Conservation (phyloP, 163 green algal species). For the Scenedesmus sp. region DNA sequence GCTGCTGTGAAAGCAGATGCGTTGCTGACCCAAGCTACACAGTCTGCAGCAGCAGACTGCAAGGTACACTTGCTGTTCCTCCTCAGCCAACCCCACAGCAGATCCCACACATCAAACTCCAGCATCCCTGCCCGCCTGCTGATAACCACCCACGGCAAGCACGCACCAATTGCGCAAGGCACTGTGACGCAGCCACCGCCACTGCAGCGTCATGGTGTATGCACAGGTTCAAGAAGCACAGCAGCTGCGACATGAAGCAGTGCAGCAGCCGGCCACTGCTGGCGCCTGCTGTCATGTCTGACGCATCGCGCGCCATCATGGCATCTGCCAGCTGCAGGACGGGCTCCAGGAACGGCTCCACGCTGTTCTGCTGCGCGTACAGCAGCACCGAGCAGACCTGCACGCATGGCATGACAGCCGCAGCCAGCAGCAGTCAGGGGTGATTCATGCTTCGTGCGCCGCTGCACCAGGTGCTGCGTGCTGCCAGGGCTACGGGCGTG, state of each 20-base stretch:
- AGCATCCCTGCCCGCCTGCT: neutral
- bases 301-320: slow-evolving; percentile 64
- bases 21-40: too few species aligned
- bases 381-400: slow-evolving; percentile 84
- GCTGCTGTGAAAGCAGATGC: too few species aligned
- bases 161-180: slow-evolving; percentile 59
- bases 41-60: too few species aligned
- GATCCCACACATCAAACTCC: neutral
- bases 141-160: too few species aligned
- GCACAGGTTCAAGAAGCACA: slow-evolving; percentile 68
- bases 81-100: neutral
- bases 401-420: neutral
- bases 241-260: slow-evolving; percentile 59
- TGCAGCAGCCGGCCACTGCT: slow-evolving; percentile 58
- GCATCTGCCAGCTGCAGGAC: slow-evolving; percentile 82
- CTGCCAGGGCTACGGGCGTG: too few species aligned
- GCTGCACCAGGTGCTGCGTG: too few species aligned
- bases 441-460: too few species aligned
- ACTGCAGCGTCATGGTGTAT: slow-evolving; percentile 64
- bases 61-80: too few species aligned
- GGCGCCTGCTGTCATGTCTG: slow-evolving; percentile 54
- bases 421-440: neutral
- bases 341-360: slow-evolving; percentile 92
- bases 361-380: slow-evolving; percentile 89
- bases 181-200: slow-evolving; percentile 60